These are phyloP conservation scores for Paramicrosporidium saccamoebae DNA, from an alignment of 371 early-diverging fungal species.

Conservation along the genomic window DNA sequence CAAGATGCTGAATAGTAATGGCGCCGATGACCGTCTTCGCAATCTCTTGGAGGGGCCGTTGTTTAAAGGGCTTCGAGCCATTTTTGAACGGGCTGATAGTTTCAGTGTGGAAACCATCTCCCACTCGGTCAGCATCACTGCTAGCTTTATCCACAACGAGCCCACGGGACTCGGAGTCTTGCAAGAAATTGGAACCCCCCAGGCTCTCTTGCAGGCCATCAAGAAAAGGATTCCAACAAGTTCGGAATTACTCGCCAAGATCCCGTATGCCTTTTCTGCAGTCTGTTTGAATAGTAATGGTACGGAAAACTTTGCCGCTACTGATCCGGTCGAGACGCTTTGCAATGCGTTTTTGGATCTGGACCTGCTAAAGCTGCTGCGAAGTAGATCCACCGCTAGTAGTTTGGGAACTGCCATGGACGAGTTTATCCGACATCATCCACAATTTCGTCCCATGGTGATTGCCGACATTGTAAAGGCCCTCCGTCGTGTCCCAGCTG, in stretches of 20 bases:
- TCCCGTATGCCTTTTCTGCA: conserved; percentile 79
- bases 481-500: conserved; percentile 13
- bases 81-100: conserved; percentile 25
- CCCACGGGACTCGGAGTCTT: conserved; percentile 63
- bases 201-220: conserved; percentile 32
- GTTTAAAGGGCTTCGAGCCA: conserved; percentile 25
- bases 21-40: conserved; percentile 52
- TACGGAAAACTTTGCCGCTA: conserved; percentile 33
- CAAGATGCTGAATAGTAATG: conserved; percentile 68
- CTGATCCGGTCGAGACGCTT: conserved; percentile 26
- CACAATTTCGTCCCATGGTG: conserved; percentile 24
- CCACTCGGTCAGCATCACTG: conserved; percentile 51
- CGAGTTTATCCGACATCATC: conserved; percentile 82
- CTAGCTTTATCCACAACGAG: conserved; percentile 84
- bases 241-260: conserved; percentile 33
- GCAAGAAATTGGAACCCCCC: conserved; percentile 58
- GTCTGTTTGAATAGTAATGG: conserved; percentile 63
- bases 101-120: conserved; percentile 40
- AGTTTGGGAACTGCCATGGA: conserved; percentile 54
- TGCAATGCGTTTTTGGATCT: conserved; percentile 34
- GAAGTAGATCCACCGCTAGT: conserved; percentile 44
- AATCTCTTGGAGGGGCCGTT: conserved; percentile 69
- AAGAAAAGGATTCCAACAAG: conserved; percentile 21
- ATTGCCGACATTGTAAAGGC: conserved; percentile 25
- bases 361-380: conserved; percentile 31